Conservation (phyloP, 208 protist genomes). For the Acanthamoeba lenticulata region DNA sequence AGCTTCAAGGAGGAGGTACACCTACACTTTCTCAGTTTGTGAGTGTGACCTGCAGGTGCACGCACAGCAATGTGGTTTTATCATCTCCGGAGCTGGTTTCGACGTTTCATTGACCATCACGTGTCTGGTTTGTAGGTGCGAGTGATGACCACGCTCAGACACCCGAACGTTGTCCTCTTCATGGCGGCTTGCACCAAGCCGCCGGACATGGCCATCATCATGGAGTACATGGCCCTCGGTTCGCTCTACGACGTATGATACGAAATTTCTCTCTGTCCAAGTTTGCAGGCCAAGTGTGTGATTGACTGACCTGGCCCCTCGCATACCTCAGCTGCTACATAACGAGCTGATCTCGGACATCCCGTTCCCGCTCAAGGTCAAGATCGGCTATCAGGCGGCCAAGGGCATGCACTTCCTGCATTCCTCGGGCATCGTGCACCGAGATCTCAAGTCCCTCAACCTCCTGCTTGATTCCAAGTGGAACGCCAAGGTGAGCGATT, state of each 20-base stretch:
- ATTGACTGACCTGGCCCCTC: background rate
- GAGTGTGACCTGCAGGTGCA: too few relatives aligned
- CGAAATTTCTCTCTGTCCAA: too few relatives aligned
- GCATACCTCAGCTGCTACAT: background rate
- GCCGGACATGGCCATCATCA: background rate
- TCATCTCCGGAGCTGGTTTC: too few relatives aligned
- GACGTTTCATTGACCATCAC: too few relatives aligned
- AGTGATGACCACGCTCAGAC: background rate
- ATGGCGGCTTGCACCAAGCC: constrained; percentile 22
- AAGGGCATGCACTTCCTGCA: constrained; percentile 13
- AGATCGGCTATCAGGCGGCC: background rate
- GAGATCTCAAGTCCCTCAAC: background rate
- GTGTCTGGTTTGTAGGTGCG: background rate
- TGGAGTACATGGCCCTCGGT: constrained; percentile 19
- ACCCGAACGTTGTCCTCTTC: constrained; percentile 43
- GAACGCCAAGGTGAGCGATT: too few relatives aligned
- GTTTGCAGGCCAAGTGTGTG: too few relatives aligned
- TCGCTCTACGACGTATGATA: background rate
- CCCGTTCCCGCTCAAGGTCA: background rate
- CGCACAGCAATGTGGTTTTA: too few relatives aligned
- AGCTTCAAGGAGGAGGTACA: constrained; percentile 52
- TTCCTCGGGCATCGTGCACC: background rate
- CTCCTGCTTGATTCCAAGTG: too few relatives aligned
- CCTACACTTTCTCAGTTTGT: background rate
- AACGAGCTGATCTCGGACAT: background rate